Conservation (phyloP, 495 filamentous ascomycete species). For the Aspergillus conjunctus region DNA sequence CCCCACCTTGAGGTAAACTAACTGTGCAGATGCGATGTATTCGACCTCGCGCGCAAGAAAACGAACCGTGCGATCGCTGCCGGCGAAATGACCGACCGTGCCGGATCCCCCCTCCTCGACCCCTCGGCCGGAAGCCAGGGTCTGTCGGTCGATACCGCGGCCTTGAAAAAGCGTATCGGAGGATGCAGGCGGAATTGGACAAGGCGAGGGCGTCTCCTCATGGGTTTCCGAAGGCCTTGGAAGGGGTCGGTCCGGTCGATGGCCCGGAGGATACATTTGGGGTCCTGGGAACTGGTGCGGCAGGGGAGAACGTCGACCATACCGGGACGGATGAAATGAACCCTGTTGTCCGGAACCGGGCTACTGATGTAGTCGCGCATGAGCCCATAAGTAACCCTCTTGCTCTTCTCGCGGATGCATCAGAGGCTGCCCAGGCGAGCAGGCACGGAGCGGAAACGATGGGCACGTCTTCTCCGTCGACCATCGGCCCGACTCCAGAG, state of each 20-base stretch:
- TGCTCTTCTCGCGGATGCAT: conserved; percentile 30
- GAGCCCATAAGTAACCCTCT: conserved; percentile 33
- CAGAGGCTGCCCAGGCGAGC: conserved; percentile 24
- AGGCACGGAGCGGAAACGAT: neutral
- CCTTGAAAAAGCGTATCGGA: conserved; percentile 32
- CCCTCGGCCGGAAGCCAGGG: conserved; percentile 27
- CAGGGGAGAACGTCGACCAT: neutral
- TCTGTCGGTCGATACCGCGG: conserved; percentile 30
- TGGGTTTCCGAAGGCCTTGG: neutral
- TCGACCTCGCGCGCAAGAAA: conserved; percentile 4
- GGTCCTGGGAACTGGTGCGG: neutral
- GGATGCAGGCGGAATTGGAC: conserved; percentile 26
- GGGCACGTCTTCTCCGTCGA: neutral
- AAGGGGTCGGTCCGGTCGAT: neutral
- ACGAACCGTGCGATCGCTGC: conserved; percentile 28
- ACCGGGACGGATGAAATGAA: no score
- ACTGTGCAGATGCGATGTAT: conserved; percentile 30
- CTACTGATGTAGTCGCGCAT: neutral
- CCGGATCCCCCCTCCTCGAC: conserved; percentile 25
- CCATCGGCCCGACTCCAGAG: neutral
- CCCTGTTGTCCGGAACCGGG: no score
- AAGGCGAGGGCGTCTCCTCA: conserved; percentile 6
- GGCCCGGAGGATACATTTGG: neutral
- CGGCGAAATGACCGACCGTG: conserved; percentile 27
- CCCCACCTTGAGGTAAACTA: neutral